Percentiles rank a stretch among this genome's conserved stretches.
Conservation (phyloP, 83 land plant genomes). For the Picea mariana region DNA sequence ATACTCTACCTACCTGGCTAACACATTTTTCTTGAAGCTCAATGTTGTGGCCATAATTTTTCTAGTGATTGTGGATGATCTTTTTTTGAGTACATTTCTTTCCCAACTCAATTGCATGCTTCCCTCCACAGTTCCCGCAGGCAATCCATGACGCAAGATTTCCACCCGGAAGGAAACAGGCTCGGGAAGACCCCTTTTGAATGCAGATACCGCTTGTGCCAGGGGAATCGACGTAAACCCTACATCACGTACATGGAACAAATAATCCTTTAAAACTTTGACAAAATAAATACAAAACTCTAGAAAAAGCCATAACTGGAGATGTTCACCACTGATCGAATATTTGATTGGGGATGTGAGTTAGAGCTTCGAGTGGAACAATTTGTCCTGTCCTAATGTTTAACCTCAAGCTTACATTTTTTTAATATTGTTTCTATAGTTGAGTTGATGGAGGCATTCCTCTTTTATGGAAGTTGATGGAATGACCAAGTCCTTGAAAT, state of each 20-base stretch:
- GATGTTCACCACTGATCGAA: not conserved
- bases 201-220: slow-evolving; percentile 36
- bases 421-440: not conserved
- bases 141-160: slow-evolving; percentile 49
- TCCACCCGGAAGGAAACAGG: slow-evolving; percentile 33
- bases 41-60: not conserved
- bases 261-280: not conserved
- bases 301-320: not conserved
- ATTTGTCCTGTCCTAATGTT: not conserved
- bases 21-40: slow-evolving; percentile 2
- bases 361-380: not conserved
- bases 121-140: slow-evolving; percentile 54
- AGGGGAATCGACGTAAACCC: slow-evolving; percentile 41
- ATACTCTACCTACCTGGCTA: not conserved
- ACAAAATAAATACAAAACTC: not conserved
- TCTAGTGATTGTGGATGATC: not conserved
- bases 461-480: not conserved
- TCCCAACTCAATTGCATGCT: slow-evolving; percentile 43
- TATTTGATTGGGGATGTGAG: not conserved
- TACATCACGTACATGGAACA: slow-evolving; percentile 13
- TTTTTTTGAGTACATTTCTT: slow-evolving; percentile 18
- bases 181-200: slow-evolving; percentile 23
- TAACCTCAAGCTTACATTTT: not conserved
- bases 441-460: not conserved
- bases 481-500: not conserved